phyloP scores from a whole-genome alignment of 768 basidiomycete species.

The Mycena maculata region DNA sequence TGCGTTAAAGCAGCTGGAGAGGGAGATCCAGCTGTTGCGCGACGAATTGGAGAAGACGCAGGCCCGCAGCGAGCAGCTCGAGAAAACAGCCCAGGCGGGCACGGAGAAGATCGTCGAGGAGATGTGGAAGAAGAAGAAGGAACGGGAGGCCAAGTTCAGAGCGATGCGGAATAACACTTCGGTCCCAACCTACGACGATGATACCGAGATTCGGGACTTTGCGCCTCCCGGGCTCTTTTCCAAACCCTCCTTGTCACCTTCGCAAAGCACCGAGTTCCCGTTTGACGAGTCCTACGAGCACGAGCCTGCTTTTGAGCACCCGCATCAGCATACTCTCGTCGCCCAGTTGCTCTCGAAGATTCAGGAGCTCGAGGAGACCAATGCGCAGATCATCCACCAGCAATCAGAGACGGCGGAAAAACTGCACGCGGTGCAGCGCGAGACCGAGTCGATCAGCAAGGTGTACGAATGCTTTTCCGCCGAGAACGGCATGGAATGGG shows the following conservation, averaged over 20 bases:
- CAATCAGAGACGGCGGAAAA: slow-evolving; percentile 71
- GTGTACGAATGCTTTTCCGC: slow-evolving; percentile 77
- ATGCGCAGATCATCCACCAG: slow-evolving; percentile 71
- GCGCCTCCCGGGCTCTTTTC: slow-evolving; percentile 64
- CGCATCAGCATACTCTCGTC: slow-evolving; percentile 66
- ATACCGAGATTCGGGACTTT: slow-evolving; percentile 61
- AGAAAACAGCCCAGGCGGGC: slow-evolving; percentile 67
- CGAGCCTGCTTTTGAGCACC: slow-evolving; percentile 29
- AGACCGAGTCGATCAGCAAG: slow-evolving; percentile 75
- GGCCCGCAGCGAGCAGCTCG: slow-evolving; percentile 75
- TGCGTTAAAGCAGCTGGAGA: slow-evolving; percentile 78
- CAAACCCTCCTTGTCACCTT: slow-evolving; percentile 21
- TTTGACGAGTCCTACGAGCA: slow-evolving; percentile 21
- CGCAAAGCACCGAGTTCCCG: slow-evolving; percentile 24
- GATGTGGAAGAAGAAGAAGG: slow-evolving; percentile 58
- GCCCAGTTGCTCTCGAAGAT: slow-evolving; percentile 80
- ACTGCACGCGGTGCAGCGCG: slow-evolving; percentile 76
- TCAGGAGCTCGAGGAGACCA: slow-evolving; percentile 80
- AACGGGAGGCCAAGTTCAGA: slow-evolving; percentile 65
- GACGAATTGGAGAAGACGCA: slow-evolving; percentile 85
- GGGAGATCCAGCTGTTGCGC: slow-evolving; percentile 79
- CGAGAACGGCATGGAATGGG: slow-evolving; percentile 61
- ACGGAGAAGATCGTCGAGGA: slow-evolving; percentile 56
- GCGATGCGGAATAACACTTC: slow-evolving; percentile 59
- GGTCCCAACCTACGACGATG: slow-evolving; percentile 43